Evolutionary conservation across 441 rosid species (phyloP).

Genomic region (Adansonia grandidieri): DNA sequence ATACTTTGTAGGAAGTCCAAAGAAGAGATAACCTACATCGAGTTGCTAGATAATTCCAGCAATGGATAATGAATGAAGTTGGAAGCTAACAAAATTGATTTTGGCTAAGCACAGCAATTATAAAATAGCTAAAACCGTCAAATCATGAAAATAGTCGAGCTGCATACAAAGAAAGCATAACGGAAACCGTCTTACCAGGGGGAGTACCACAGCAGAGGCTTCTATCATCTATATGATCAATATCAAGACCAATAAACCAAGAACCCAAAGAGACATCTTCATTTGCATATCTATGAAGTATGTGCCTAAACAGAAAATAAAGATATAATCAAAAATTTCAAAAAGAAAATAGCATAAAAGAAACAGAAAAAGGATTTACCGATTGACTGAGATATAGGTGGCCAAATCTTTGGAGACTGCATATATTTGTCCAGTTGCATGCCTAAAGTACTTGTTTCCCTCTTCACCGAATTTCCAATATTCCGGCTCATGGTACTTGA

Average conservation of each 20-base stretch:
- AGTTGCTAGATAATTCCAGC: background rate
- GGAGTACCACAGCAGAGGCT: slow-evolving; percentile 92
- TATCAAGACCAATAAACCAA: slow-evolving; percentile 96
- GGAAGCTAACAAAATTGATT: background rate
- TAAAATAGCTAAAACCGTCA: background rate
- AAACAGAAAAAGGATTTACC: slow-evolving; percentile 37
- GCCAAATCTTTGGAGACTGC: slow-evolving; percentile 88
- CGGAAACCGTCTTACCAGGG: slow-evolving; percentile 52
- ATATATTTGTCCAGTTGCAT: slow-evolving; percentile 89
- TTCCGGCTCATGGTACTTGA: slow-evolving; percentile 90
- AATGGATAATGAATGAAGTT: background rate
- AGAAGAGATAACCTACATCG: background rate
- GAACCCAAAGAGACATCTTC: slow-evolving; percentile 96
- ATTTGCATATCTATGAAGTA: slow-evolving; percentile 82
- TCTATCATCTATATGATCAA: slow-evolving; percentile 89
- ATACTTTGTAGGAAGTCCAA: background rate
- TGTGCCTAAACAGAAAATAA: slow-evolving; percentile 46
- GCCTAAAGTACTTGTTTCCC: slow-evolving; percentile 86
- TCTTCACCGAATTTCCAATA: slow-evolving; percentile 96
- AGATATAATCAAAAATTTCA: background rate
- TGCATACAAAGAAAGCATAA: background rate
- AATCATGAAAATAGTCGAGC: background rate
- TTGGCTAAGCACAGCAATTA: background rate
- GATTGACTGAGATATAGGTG: slow-evolving; percentile 76
- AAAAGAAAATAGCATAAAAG: background rate